Conservation (phyloP, 148 eudicot species). For the Euryodendron excelsum region DNA sequence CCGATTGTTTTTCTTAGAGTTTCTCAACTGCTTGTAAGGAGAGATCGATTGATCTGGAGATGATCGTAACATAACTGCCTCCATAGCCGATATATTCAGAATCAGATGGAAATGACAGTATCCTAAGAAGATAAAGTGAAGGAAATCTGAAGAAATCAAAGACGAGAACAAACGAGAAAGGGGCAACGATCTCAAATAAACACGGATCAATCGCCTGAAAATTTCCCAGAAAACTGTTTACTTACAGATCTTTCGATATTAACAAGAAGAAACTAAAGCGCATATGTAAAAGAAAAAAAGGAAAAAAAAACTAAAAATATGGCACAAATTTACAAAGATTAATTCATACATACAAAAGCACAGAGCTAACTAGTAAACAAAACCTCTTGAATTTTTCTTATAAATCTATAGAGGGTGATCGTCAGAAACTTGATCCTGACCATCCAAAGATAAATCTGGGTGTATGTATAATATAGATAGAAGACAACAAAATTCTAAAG, state of each 20-base stretch:
- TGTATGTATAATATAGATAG: background rate
- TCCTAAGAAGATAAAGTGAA: background rate
- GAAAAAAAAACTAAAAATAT: background rate
- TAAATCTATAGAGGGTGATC: background rate
- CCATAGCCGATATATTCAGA: background rate
- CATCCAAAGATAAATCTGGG: background rate
- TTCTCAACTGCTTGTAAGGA: constrained; percentile 1
- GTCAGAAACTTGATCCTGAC: background rate
- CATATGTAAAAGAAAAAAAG: no score
- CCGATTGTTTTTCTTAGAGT: background rate
- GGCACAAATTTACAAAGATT: background rate
- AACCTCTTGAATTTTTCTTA: background rate
- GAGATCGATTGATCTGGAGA: background rate
- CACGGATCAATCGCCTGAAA: constrained; percentile 7
- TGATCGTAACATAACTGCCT: background rate
- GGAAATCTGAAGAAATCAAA: background rate
- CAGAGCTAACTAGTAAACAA: background rate
- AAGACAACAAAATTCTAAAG: background rate
- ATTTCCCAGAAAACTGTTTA: background rate
- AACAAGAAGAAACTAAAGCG: no score
- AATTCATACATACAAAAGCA: background rate
- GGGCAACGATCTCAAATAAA: constrained; percentile 10
- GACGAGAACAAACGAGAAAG: background rate
- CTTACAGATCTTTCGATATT: no score
- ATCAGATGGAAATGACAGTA: background rate